Base-by-base conservation (phyloP, 2,329 filamentous ascomycete genomes). In the Grosmannia huntii region DNA sequence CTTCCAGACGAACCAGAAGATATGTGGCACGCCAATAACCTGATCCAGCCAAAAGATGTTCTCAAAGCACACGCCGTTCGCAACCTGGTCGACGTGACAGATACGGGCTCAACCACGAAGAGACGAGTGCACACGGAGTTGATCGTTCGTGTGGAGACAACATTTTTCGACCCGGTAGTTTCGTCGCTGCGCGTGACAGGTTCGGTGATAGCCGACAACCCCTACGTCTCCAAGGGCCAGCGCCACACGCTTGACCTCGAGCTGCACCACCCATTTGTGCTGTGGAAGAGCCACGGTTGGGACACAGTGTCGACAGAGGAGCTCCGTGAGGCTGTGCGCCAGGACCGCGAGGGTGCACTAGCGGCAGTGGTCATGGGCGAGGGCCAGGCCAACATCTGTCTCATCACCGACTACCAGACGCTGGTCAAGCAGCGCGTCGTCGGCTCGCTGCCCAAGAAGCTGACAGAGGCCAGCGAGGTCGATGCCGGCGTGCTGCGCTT, bases 321-420 rank as follows among this genome's bases (percentile, higher is more conserved):
- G 52, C 79, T 99, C 12, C 77, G 81, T 59, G 89, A 96, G 69
- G 86, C 90, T 0, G 79, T 92, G 16, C 85, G 89, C 65, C 83
- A 88, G 64, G 86, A 89, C 63, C 85, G 86, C 66, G 84, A 87
- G 61, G 90, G 90, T 1, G 87, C 92, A 61, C 80, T 95, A 21
- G 89, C 90, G 58, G 92, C 94, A 0, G 86, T 97, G 0, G 88
- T 97, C 27, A 92, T 99, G 87, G 89, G 95, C 66, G 92, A 97
- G 66, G 87, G 88, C 19, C 71, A 88, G 19, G 87, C 89, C 59
- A 90, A 91, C 69, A 87, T 94, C 62, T 92, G 88, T 70, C 77
- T 91, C 25, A 87, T 94, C 58, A 91, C 87, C 3, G 84, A 90
- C 67, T 85, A 86, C 69, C 86, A 89, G 64, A 92, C 88, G 4